A percentile compares a stretch with the other conserved stretches of the same genome.
Conservation (phyloP, 1,284 basidiomycete genomes). For the Paramarasmius palmivorus region DNA sequence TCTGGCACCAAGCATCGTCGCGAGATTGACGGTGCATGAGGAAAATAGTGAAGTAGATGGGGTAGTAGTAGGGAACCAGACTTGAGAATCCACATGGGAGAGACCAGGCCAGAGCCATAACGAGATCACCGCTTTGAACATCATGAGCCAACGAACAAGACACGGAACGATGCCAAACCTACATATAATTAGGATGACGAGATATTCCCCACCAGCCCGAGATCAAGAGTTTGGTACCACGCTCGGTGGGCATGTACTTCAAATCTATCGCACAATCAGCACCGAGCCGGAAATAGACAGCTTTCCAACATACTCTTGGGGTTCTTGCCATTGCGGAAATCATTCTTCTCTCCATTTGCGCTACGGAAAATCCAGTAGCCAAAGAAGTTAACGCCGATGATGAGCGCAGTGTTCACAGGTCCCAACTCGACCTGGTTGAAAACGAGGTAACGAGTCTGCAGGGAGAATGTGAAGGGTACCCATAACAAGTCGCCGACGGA, state of each 20-base stretch:
- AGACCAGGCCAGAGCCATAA: conserved; percentile 92
- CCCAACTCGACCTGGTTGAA: conserved; percentile 86
- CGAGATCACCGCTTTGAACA: conserved; percentile 69
- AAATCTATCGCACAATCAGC: conserved; percentile 51
- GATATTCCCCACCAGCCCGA: conserved; percentile 98
- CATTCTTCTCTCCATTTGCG: conserved; percentile 93
- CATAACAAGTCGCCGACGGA: conserved; percentile 92
- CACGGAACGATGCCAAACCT: conserved; percentile 29
- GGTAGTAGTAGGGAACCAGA: conserved; percentile 96
- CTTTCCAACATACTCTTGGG: conserved; percentile 70
- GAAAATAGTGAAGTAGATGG: conserved; percentile 85
- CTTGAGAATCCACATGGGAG: conserved; percentile 90
- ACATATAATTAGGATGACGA: conserved; percentile 93
- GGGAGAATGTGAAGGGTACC: conserved; percentile 93
- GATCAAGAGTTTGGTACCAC: conserved; percentile 90
- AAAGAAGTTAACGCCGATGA: conserved; percentile 67
- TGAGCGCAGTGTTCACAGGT: conserved; percentile 51
- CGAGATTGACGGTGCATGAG: conserved; percentile 88
- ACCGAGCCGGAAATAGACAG: not conserved
- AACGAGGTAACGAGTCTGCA: conserved; percentile 93
- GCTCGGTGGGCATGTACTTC: conserved; percentile 79
- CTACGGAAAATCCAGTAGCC: conserved; percentile 94
- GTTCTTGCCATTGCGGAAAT: conserved; percentile 92
- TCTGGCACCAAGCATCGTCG: conserved; percentile 89
- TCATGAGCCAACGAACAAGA: conserved; percentile 2